A percentile compares a stretch with the other conserved stretches of the same genome.
These are phyloP conservation scores for Acer saccharum DNA, from an alignment of 345 rosid species.

Conservation along the genomic window DNA sequence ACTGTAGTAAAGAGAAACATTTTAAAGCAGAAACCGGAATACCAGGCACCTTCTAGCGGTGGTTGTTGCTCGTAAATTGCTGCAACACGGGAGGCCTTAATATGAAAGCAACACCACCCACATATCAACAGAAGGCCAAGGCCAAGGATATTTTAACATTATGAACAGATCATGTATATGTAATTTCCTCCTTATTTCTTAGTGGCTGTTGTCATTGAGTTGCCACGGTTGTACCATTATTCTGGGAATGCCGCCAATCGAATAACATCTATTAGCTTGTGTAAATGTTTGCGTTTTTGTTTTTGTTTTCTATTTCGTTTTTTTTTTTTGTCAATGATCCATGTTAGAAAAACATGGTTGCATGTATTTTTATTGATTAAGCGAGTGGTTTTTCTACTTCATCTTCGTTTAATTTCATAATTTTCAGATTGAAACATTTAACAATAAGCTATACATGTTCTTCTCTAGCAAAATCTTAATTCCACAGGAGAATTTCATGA, in stretches of 20 bases:
- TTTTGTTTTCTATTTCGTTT: neutral
- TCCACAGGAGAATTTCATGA: no score
- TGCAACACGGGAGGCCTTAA: neutral
- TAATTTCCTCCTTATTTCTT: constrained; percentile 14
- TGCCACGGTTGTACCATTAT: constrained; percentile 15
- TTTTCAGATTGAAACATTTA: neutral
- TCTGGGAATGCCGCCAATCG: constrained; percentile 8
- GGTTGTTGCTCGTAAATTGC: constrained; percentile 58
- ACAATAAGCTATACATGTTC: no score
- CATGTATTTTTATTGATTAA: constrained; percentile 11
- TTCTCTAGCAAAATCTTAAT: no score
- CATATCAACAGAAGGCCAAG: neutral
- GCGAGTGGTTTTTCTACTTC: constrained; percentile 12
- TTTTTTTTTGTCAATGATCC: neutral
- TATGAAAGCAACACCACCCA: neutral
- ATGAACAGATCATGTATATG: constrained; percentile 17
- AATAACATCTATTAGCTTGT: constrained; percentile 11
- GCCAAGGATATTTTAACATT: constrained; percentile 13
- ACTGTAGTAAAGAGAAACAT: constrained; percentile 68
- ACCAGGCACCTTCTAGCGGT: constrained; percentile 20
- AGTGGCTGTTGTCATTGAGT: constrained; percentile 11
- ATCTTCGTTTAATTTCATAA: neutral
- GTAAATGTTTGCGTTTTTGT: constrained; percentile 17
- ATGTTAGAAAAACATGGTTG: neutral
- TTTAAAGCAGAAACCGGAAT: constrained; percentile 68